Percentiles rank a stretch among this genome's conserved stretches.
These are phyloP conservation scores for Ascochyta lentis DNA, from an alignment of 2,329 filamentous ascomycete genomes.

Conservation along the genomic window DNA sequence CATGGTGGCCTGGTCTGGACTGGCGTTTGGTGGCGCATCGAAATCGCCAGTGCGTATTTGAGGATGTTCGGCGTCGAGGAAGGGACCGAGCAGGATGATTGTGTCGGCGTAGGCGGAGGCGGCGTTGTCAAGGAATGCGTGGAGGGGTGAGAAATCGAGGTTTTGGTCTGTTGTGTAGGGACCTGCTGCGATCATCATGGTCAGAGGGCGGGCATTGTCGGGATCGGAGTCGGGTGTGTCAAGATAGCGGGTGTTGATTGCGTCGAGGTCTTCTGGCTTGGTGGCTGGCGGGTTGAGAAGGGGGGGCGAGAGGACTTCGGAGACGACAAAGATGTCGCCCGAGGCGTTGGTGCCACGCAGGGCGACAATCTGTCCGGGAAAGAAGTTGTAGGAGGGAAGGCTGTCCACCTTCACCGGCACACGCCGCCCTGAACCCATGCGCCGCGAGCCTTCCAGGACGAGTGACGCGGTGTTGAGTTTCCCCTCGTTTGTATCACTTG, in stretches of 20 bases:
- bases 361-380: slow-evolving; percentile 93
- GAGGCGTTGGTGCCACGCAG: slow-evolving; percentile 85
- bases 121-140: slow-evolving; percentile 79
- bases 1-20: slow-evolving; percentile 78
- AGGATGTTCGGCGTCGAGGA: slow-evolving; percentile 91
- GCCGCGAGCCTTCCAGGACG: slow-evolving; percentile 85
- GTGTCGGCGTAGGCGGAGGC: slow-evolving; percentile 77
- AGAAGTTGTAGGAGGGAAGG: slow-evolving; percentile 78
- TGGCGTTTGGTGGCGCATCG: slow-evolving; percentile 51
- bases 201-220: slow-evolving; percentile 67
- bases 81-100: slow-evolving; percentile 82
- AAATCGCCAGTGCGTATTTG: slow-evolving; percentile 69
- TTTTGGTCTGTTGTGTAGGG: slow-evolving; percentile 94
- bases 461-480: slow-evolving; percentile 85
- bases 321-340: slow-evolving; percentile 81
- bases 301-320: slow-evolving; percentile 76
- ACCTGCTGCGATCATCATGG: slow-evolving; percentile 78
- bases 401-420: slow-evolving; percentile 79
- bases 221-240: slow-evolving; percentile 64
- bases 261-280: slow-evolving; percentile 67
- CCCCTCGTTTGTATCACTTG: slow-evolving; percentile 84
- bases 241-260: slow-evolving; percentile 72
- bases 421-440: slow-evolving; percentile 81
- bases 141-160: slow-evolving; percentile 85
- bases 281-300: slow-evolving; percentile 78